Conservation (phyloP, 2,329 filamentous ascomycete genomes). For the Trichoderma semiorbis region DNA sequence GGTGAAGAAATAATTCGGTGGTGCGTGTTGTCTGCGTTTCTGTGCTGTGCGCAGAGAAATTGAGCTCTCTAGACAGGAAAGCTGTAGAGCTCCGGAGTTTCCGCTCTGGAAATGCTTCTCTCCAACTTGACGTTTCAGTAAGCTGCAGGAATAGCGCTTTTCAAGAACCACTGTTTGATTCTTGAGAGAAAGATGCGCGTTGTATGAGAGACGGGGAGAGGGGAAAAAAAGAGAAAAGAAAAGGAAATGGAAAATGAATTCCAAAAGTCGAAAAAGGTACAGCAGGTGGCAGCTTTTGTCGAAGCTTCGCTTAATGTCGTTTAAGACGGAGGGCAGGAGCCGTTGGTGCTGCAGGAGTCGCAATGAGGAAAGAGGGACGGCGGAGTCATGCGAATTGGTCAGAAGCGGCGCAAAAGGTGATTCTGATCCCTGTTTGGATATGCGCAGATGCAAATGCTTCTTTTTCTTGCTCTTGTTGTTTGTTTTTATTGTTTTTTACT, state of each 20-base stretch:
- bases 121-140: background rate
- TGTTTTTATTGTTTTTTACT: background rate
- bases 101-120: background rate
- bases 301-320: background rate
- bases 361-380: conserved; percentile 3
- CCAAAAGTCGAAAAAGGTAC: background rate
- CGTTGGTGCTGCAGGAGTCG: conserved; percentile 3
- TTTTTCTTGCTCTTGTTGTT: background rate
- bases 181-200: background rate
- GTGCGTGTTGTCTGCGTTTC: background rate
- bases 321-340: background rate
- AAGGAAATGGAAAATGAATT: background rate
- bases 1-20: background rate
- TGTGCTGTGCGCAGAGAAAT: background rate
- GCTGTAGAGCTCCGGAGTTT: background rate
- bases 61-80: background rate
- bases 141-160: background rate
- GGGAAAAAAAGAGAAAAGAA: background rate
- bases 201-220: background rate
- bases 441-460: background rate
- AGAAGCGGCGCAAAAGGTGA: background rate
- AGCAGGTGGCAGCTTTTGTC: background rate
- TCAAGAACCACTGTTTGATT: background rate
- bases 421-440: background rate
- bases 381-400: background rate